Percentiles rank a stretch among this genome's conserved stretches.
Evolutionary conservation across 345 rosid genomes (phyloP).

Genomic region (Turnera subulata): DNA sequence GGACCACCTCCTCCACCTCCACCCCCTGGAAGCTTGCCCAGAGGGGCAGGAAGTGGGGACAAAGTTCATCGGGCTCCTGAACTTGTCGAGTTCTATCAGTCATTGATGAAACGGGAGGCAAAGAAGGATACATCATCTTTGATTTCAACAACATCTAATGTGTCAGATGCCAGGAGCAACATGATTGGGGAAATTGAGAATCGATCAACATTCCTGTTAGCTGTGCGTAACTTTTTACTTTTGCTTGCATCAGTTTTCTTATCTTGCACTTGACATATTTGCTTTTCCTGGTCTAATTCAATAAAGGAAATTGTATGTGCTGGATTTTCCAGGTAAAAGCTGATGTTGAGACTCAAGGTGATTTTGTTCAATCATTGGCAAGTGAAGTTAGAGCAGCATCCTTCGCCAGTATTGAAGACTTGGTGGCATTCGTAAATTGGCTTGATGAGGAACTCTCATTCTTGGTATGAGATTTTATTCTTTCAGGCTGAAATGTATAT

Average conservation of each 20-base stretch:
- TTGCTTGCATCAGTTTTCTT: slow-evolving; percentile 7
- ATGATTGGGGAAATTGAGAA: slow-evolving; percentile 97
- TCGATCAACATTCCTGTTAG: slow-evolving; percentile 89
- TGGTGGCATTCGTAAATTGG: slow-evolving; percentile 92
- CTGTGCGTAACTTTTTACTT: slow-evolving; percentile 46
- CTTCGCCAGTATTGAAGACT: slow-evolving; percentile 65
- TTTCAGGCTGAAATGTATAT: background rate
- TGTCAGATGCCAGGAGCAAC: slow-evolving; percentile 75
- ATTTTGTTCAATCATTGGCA: slow-evolving; percentile 90
- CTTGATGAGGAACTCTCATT: slow-evolving; percentile 98
- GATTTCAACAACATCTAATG: slow-evolving; percentile 59
- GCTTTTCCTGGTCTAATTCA: slow-evolving; percentile 16
- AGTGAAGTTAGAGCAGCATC: slow-evolving; percentile 84
- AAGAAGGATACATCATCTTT: slow-evolving; percentile 77
- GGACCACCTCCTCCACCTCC: slow-evolving; percentile 79
- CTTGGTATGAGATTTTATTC: slow-evolving; percentile 51
- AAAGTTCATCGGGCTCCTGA: slow-evolving; percentile 96
- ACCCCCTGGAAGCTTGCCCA: slow-evolving; percentile 80
- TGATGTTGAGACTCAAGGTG: slow-evolving; percentile 98
- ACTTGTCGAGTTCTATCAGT: slow-evolving; percentile 89
- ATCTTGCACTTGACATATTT: slow-evolving; percentile 3
- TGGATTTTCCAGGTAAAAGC: slow-evolving; percentile 72
- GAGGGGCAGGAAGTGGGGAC: slow-evolving; percentile 63
- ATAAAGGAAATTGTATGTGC: slow-evolving; percentile 6
- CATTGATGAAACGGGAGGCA: slow-evolving; percentile 94